These are phyloP conservation scores for Lasiosphaeriaceae sp. DNA, from an alignment of 495 filamentous ascomycete genomes.

Conservation along the genomic window DNA sequence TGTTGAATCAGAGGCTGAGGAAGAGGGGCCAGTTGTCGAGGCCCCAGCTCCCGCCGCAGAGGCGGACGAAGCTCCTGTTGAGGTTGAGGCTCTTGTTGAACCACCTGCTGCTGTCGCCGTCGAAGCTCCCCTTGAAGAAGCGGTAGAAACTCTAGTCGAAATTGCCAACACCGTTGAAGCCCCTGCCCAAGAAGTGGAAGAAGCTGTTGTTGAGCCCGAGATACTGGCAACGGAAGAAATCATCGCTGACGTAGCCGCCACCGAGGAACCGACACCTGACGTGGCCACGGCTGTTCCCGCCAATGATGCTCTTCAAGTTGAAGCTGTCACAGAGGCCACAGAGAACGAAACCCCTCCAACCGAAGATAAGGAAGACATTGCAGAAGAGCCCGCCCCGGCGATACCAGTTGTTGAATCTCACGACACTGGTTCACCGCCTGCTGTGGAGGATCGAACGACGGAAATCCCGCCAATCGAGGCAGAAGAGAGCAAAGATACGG, in stretches of 20 bases:
- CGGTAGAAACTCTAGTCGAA: conserved; percentile 6
- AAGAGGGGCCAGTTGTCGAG: too few relatives aligned
- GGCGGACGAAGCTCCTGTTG: background rate
- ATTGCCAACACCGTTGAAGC: conserved; percentile 4
- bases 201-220: too few relatives aligned
- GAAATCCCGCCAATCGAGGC: conserved; percentile 16
- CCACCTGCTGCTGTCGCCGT: conserved; percentile 15
- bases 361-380: conserved; percentile 15
- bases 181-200: too few relatives aligned
- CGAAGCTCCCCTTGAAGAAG: too few relatives aligned
- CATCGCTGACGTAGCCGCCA: too few relatives aligned
- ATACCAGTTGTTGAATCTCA: background rate
- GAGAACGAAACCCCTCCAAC: conserved; percentile 2
- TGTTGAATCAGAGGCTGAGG: conserved; percentile 1
- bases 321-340: conserved; percentile 6
- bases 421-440: background rate
- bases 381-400: conserved; percentile 7
- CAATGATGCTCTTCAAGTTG: conserved; percentile 5
- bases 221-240: too few relatives aligned
- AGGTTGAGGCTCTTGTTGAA: conserved; percentile 18
- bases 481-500: conserved; percentile 34
- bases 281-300: background rate
- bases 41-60: too few relatives aligned
- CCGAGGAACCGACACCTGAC: too few relatives aligned
- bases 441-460: conserved; percentile 11